Evolutionary conservation across 805 yeast genomes (phyloP).

Genomic region (Blastobotrys muscicola): DNA sequence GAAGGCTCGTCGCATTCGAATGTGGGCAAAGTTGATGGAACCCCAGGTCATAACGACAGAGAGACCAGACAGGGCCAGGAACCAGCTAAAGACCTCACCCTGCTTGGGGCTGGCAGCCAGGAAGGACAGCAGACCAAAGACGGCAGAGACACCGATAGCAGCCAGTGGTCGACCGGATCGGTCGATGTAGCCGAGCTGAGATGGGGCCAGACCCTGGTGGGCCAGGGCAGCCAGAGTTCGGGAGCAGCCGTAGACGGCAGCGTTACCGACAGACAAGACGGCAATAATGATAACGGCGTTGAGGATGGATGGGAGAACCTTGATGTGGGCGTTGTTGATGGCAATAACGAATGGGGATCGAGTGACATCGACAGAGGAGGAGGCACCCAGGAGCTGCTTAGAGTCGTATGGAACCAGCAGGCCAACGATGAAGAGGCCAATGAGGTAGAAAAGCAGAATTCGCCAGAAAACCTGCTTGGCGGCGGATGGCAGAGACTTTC

Average conservation of each 20-base stretch:
- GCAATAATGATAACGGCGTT: slow-evolving; percentile 63
- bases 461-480: slow-evolving; percentile 81
- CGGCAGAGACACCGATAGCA: slow-evolving; percentile 41
- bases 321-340: slow-evolving; percentile 54
- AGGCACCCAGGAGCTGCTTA: slow-evolving; percentile 37
- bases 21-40: slow-evolving; percentile 53
- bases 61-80: slow-evolving; percentile 60
- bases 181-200: slow-evolving; percentile 57
- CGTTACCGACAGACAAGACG: slow-evolving; percentile 63
- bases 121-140: slow-evolving; percentile 50
- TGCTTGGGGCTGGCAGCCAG: slow-evolving; percentile 47
- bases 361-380: slow-evolving; percentile 45
- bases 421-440: slow-evolving; percentile 47
- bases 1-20: slow-evolving; percentile 55
- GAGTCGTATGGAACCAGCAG: slow-evolving; percentile 64
- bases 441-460: slow-evolving; percentile 59
- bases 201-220: slow-evolving; percentile 56
- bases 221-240: slow-evolving; percentile 62
- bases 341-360: slow-evolving; percentile 74
- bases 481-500: slow-evolving; percentile 58
- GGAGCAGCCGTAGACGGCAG: slow-evolving; percentile 61
- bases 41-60: slow-evolving; percentile 71
- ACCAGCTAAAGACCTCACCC: slow-evolving; percentile 49
- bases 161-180: slow-evolving; percentile 68
- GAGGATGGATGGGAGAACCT: slow-evolving; percentile 58